Conservation (phyloP, 2,329 filamentous ascomycete genomes). For the Phaeosphaeria sp. region DNA sequence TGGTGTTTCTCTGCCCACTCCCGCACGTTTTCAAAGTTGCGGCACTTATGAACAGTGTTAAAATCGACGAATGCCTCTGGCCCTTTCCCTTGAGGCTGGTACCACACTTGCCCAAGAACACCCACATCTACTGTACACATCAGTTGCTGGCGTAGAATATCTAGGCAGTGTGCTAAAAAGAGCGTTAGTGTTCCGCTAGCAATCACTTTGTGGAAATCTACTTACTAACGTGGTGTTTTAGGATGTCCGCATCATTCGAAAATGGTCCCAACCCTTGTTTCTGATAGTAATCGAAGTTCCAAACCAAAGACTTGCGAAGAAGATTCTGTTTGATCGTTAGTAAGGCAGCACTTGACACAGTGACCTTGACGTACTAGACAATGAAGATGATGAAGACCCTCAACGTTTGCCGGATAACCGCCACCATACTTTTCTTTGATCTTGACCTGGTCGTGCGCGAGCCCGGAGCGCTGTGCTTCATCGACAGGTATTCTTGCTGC, state of each 20-base stretch:
- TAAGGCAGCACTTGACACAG: background rate
- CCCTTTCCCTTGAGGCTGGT: constrained; percentile 54
- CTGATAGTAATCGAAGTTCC: constrained; percentile 66
- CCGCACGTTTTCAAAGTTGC: constrained; percentile 62
- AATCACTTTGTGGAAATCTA: constrained; percentile 10
- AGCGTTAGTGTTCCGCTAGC: constrained; percentile 2
- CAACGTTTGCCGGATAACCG: constrained; percentile 64
- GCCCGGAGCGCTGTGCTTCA: constrained; percentile 57
- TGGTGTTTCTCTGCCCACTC: constrained; percentile 63
- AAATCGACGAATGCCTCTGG: constrained; percentile 66
- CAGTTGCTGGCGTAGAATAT: constrained; percentile 66
- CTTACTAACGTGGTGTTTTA: constrained; percentile 65
- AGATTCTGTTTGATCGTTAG: constrained; percentile 56
- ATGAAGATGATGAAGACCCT: constrained; percentile 64
- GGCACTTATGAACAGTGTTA: constrained; percentile 65
- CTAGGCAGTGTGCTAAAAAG: constrained; percentile 61
- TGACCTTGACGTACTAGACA: constrained; percentile 56
- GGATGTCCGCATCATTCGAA: constrained; percentile 59
- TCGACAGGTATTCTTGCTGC: constrained; percentile 57
- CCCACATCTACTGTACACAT: constrained; percentile 69
- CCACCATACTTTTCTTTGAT: constrained; percentile 64
- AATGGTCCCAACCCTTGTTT: constrained; percentile 60
- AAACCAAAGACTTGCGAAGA: constrained; percentile 64
- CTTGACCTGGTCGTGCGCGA: constrained; percentile 63
- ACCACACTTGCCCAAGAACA: constrained; percentile 68